A percentile compares a stretch with the other conserved stretches of the same genome.
Evolutionary conservation across 1,284 basidiomycete species (phyloP).

Genomic region (Exobasidium rhododendri): DNA sequence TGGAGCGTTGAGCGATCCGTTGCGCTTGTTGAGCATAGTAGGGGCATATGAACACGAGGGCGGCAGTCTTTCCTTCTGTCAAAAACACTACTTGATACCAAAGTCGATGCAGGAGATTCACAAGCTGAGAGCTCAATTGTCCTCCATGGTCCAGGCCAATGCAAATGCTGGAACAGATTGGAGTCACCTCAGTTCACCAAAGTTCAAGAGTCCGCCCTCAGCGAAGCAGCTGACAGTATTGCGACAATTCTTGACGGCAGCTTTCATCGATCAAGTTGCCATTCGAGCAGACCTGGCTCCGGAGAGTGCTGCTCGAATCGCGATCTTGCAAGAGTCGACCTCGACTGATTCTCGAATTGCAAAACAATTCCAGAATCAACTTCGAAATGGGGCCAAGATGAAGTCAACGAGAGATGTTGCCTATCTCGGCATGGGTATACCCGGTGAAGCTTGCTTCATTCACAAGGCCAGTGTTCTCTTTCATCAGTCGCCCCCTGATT

Average conservation of each 20-base stretch:
- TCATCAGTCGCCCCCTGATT: slow-evolving; percentile 74
- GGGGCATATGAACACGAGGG: slow-evolving; percentile 93
- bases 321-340: slow-evolving; percentile 12
- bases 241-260: slow-evolving; percentile 80
- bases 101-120: slow-evolving; percentile 99
- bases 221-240: slow-evolving; percentile 75
- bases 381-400: slow-evolving; percentile 64
- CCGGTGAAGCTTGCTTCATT: slow-evolving; percentile 80
- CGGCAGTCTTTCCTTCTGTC: slow-evolving; percentile 72
- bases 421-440: slow-evolving; percentile 77
- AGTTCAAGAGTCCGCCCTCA: slow-evolving; percentile 33
- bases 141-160: slow-evolving; percentile 32
- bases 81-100: slow-evolving; percentile 80
- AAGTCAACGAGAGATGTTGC: slow-evolving; percentile 74
- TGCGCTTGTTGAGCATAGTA: slow-evolving; percentile 82
- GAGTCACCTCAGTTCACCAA: slow-evolving; percentile 24
- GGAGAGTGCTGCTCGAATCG: slow-evolving; percentile 24
- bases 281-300: slow-evolving; percentile 77
- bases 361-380: slow-evolving; percentile 7
- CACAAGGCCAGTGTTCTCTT: slow-evolving; percentile 83
- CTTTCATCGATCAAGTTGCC: slow-evolving; percentile 93
- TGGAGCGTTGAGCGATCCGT: slow-evolving; percentile 83
- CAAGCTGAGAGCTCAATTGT: slow-evolving; percentile 81
- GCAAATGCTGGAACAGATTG: slow-evolving; percentile 1
- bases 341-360: background rate